These are phyloP conservation scores for Stentor coeruleus DNA, from an alignment of 73 alveolate genomes.

Conservation along the genomic window DNA sequence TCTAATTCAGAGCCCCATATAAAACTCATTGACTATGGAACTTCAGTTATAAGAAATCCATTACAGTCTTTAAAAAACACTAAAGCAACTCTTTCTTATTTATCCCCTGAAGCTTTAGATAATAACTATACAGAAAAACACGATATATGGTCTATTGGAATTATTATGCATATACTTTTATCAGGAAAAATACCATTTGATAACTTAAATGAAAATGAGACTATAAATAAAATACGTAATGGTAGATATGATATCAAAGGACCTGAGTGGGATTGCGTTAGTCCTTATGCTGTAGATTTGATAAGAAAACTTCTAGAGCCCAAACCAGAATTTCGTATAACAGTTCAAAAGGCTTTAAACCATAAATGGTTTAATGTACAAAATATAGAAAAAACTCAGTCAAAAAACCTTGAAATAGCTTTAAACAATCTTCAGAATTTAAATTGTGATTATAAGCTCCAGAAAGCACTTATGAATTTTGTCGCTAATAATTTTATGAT, in stretches of 20 bases:
- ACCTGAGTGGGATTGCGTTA: too few species aligned
- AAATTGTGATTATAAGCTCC: not conserved
- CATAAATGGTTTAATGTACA: not conserved
- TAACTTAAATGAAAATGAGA: conserved; percentile 75
- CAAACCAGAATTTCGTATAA: not conserved
- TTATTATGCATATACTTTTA: conserved; percentile 80
- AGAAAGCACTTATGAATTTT: not conserved
- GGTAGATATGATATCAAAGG: conserved; percentile 49
- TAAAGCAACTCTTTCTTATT: conserved; percentile 86
- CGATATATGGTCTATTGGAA: conserved; percentile 97
- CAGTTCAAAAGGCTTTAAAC: not conserved
- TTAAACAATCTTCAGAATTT: not conserved
- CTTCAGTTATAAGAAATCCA: conserved; percentile 63
- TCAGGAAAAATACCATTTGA: conserved; percentile 94
- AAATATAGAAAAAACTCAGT: too few species aligned
- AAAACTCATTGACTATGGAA: conserved; percentile 95
- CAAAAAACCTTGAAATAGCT: too few species aligned
- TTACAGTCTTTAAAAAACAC: conserved; percentile 66
- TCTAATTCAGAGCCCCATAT: conserved; percentile 32
- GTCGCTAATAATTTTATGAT: too few species aligned
- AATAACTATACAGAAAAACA: conserved; percentile 77
- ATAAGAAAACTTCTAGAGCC: not conserved
- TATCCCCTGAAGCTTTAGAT: conserved; percentile 85
- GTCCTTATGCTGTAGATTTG: too few species aligned
- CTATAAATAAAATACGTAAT: conserved; percentile 60